phyloP scores from a whole-genome alignment of 495 filamentous ascomycete genomes.

The Lichenothelia convexa region DNA sequence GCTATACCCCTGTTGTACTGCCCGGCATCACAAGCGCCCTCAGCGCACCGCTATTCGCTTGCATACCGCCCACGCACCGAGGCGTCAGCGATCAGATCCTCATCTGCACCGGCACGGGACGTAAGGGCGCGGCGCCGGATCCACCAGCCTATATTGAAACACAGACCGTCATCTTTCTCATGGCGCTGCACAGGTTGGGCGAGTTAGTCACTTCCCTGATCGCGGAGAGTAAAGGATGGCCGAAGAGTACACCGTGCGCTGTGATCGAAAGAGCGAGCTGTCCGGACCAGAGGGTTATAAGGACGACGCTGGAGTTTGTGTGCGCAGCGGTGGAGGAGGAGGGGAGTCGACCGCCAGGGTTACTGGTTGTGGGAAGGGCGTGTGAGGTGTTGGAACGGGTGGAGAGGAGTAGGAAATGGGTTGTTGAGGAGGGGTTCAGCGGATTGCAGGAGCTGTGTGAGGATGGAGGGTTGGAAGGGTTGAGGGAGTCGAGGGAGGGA shows the following conservation, averaged over 20 bases:
- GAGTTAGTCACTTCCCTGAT: constrained; percentile 37
- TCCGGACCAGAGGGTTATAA: constrained; percentile 80
- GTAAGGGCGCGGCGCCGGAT: constrained; percentile 67
- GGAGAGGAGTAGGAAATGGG: constrained; percentile 48
- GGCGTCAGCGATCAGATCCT: constrained; percentile 83
- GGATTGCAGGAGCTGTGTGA: constrained; percentile 26
- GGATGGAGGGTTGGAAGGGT: constrained; percentile 1
- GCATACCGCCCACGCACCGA: constrained; percentile 73
- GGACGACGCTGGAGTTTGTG: constrained; percentile 65
- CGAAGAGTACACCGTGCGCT: constrained; percentile 56
- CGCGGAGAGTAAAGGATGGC: constrained; percentile 20
- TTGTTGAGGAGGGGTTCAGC: constrained; percentile 76
- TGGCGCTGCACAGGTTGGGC: constrained; percentile 75
- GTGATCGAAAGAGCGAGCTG: constrained; percentile 91
- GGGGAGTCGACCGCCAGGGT: constrained; percentile 72
- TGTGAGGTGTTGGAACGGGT: constrained; percentile 52
- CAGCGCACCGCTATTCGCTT: constrained; percentile 71
- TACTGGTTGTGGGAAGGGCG: constrained; percentile 72
- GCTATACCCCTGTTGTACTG: constrained; percentile 52
- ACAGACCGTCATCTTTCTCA: constrained; percentile 84
- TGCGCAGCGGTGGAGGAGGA: constrained; percentile 72
- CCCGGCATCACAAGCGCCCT: constrained; percentile 83
- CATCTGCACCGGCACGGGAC: constrained; percentile 84
- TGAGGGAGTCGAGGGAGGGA: background rate
- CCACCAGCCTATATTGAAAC: constrained; percentile 61